Evolutionary conservation across 805 yeast genomes (phyloP).

Genomic region (Huiozyma sinensis): DNA sequence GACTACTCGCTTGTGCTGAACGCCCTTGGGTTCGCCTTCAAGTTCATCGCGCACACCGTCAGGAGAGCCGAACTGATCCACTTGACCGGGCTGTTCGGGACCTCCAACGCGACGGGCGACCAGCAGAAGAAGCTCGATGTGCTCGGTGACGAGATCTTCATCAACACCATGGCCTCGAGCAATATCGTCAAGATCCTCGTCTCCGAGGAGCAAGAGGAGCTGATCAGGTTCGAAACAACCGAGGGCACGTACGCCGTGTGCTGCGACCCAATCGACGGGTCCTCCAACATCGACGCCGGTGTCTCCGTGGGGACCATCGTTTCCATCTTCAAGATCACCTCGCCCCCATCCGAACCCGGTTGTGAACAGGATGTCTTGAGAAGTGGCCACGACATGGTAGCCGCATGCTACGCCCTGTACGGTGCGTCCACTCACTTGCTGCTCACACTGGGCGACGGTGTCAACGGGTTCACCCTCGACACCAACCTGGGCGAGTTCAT

Average conservation of each 20-base stretch:
- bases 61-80: slow-evolving; percentile 90
- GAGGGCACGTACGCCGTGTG: slow-evolving; percentile 67
- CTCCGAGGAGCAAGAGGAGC: slow-evolving; percentile 91
- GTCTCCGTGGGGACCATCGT: slow-evolving; percentile 97
- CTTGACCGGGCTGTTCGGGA: slow-evolving; percentile 82
- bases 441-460: slow-evolving; percentile 86
- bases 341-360: slow-evolving; percentile 31
- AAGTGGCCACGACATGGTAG: slow-evolving; percentile 88
- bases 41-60: slow-evolving; percentile 91
- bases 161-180: slow-evolving; percentile 90
- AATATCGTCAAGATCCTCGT: slow-evolving; percentile 85
- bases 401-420: slow-evolving; percentile 97
- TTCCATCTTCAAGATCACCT: slow-evolving; percentile 65
- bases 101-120: slow-evolving; percentile 85
- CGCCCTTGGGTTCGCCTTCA: slow-evolving; percentile 89
- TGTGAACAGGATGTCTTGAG: slow-evolving; percentile 85
- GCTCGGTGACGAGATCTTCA: slow-evolving; percentile 93
- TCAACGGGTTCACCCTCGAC: slow-evolving; percentile 89
- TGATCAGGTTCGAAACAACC: slow-evolving; percentile 71
- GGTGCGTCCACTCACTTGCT: slow-evolving; percentile 94
- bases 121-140: slow-evolving; percentile 95
- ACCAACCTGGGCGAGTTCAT: slow-evolving; percentile 90
- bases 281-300: slow-evolving; percentile 94
- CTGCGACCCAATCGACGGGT: slow-evolving; percentile 96
- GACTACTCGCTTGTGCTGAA: slow-evolving; percentile 82